phyloP scores from a whole-genome alignment of 805 yeast genomes.

The Wickerhamiella shivajii region DNA sequence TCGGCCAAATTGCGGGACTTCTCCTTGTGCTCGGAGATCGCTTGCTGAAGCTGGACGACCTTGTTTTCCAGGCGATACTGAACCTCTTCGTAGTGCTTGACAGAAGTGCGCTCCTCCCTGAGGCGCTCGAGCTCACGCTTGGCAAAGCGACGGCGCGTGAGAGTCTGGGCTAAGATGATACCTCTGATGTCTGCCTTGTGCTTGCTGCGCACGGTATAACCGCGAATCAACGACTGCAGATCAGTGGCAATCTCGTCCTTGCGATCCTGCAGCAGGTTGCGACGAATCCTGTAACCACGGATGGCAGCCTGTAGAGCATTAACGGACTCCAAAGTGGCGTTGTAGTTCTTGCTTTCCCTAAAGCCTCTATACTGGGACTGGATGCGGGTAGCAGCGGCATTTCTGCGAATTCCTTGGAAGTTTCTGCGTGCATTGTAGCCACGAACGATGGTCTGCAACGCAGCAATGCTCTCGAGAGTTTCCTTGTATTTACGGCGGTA shows the following conservation, averaged over 20 bases:
- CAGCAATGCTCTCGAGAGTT: slow-evolving; percentile 37
- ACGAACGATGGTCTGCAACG: slow-evolving; percentile 46
- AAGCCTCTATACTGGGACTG: slow-evolving; percentile 44
- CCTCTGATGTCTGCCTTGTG: slow-evolving; percentile 36
- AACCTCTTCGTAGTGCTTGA: slow-evolving; percentile 76
- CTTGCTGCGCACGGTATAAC: slow-evolving; percentile 43
- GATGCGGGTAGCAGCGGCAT: slow-evolving; percentile 48
- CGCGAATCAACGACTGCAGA: slow-evolving; percentile 64
- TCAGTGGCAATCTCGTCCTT: slow-evolving; percentile 49
- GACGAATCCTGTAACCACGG: slow-evolving; percentile 38
- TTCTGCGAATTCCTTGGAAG: slow-evolving; percentile 35
- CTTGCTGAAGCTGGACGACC: slow-evolving; percentile 89
- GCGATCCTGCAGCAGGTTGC: slow-evolving; percentile 34
- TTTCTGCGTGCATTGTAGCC: slow-evolving; percentile 48
- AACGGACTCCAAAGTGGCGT: slow-evolving; percentile 38
- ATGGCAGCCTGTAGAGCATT: slow-evolving; percentile 42
- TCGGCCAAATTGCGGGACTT: slow-evolving; percentile 47
- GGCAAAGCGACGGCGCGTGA: slow-evolving; percentile 66
- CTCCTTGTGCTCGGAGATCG: slow-evolving; percentile 59
- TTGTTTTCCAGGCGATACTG: slow-evolving; percentile 90
- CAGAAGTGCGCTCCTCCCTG: slow-evolving; percentile 83
- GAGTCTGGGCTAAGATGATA: slow-evolving; percentile 60
- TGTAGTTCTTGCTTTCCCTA: slow-evolving; percentile 36
- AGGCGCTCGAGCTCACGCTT: slow-evolving; percentile 43
- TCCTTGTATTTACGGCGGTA: slow-evolving; percentile 48